These are phyloP conservation scores for Calycina herbarum DNA, from an alignment of 2,329 filamentous ascomycete genomes.

Conservation along the genomic window DNA sequence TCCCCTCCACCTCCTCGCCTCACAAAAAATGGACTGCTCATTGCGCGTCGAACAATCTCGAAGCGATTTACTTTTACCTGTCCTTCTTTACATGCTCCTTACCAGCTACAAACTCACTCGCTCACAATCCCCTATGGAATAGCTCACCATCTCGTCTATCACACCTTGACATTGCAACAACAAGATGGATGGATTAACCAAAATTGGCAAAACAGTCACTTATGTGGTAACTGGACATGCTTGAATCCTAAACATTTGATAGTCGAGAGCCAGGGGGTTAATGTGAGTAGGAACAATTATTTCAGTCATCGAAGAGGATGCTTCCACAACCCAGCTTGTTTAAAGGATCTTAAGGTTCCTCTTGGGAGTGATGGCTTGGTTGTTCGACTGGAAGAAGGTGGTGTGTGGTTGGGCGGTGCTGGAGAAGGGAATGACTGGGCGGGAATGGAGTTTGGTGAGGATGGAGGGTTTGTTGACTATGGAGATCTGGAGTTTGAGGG, in stretches of 20 bases:
- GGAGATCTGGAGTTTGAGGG: neutral
- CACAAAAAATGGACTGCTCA: conserved; percentile 15
- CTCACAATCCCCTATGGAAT: conserved; percentile 33
- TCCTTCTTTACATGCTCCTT: conserved; percentile 15
- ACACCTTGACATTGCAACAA: conserved; percentile 29
- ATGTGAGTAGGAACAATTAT: conserved; percentile 33
- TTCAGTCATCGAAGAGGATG: conserved; percentile 32
- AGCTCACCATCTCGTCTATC: conserved; percentile 27
- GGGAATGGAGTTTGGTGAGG: neutral
- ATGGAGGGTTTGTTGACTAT: neutral
- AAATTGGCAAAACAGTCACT: conserved; percentile 36
- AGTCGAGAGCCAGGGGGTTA: conserved; percentile 31
- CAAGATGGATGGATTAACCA: conserved; percentile 33
- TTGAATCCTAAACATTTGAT: conserved; percentile 34
- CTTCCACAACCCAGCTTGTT: conserved; percentile 28
- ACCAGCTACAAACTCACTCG: conserved; percentile 17
- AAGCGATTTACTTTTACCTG: conserved; percentile 18
- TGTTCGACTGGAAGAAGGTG: neutral
- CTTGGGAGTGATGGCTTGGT: conserved; percentile 26
- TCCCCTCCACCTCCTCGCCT: conserved; percentile 23
- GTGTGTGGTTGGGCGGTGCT: neutral
- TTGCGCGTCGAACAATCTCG: conserved; percentile 23
- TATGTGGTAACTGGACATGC: conserved; percentile 39
- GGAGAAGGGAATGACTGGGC: neutral
- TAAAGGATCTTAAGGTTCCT: conserved; percentile 31